Conservation (phyloP, 805 yeast species). For the Barnettozyma vustinii region DNA sequence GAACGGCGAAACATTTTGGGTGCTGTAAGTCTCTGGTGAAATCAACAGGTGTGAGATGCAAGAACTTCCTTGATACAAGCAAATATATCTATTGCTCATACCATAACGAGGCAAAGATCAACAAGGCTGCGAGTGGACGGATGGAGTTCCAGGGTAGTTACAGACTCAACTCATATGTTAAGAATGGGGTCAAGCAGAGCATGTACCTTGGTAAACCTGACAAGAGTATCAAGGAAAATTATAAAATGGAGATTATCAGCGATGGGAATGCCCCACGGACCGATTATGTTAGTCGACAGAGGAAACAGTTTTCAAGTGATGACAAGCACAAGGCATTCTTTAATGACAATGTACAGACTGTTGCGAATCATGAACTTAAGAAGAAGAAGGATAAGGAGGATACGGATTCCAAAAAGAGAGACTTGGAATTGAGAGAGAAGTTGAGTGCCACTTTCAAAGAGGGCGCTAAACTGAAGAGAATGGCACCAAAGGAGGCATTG, state of each 20-base stretch:
- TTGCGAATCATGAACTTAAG: conserved; percentile 23
- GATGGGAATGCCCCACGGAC: conserved; percentile 22
- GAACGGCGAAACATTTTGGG: conserved; percentile 62
- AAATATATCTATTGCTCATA: conserved; percentile 58
- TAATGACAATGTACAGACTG: conserved; percentile 30
- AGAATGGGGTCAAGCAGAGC: conserved; percentile 37
- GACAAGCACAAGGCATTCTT: conserved; percentile 46
- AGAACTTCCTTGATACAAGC: conserved; percentile 50
- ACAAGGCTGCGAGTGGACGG: conserved; percentile 51
- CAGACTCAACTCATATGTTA: conserved; percentile 49
- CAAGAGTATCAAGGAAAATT: conserved; percentile 24
- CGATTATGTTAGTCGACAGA: conserved; percentile 20
- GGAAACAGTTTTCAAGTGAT: conserved; percentile 33
- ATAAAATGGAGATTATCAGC: conserved; percentile 23
- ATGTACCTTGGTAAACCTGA: conserved; percentile 33
- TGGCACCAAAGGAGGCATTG: conserved; percentile 15
- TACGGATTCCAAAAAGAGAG: conserved; percentile 21
- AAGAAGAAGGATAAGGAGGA: conserved; percentile 34
- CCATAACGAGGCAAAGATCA: conserved; percentile 58
- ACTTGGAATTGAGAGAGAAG: conserved; percentile 5
- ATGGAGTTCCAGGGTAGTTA: conserved; percentile 69
- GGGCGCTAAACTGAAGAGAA: conserved; percentile 26
- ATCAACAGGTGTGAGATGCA: conserved; percentile 49
- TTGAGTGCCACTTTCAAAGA: conserved; percentile 11
- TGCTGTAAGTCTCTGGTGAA: conserved; percentile 45